Evolutionary conservation across 768 basidiomycete species (phyloP).

Genomic region (Rubroboletus satanas): DNA sequence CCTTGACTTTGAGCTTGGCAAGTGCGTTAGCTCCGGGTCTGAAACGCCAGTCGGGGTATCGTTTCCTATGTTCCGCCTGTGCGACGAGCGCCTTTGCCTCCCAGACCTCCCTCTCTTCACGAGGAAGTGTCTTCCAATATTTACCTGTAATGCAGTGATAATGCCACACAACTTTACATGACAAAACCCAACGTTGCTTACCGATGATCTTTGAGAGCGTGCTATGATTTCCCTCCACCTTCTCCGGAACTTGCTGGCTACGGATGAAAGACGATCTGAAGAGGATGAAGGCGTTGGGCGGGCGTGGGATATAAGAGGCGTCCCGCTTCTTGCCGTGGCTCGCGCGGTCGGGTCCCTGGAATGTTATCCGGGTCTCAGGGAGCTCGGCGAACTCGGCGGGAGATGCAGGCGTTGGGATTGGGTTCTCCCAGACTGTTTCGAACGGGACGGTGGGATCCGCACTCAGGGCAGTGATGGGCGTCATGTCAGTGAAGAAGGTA

Average conservation of each 20-base stretch:
- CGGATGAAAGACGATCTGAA: slow-evolving; percentile 77
- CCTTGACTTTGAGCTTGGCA: slow-evolving; percentile 37
- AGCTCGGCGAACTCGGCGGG: slow-evolving; percentile 17
- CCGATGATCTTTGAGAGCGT: slow-evolving; percentile 81
- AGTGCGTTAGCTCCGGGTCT: slow-evolving; percentile 55
- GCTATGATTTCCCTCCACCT: slow-evolving; percentile 77
- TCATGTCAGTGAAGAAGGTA: slow-evolving; percentile 63
- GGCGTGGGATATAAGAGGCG: slow-evolving; percentile 74
- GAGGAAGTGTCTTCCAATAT: slow-evolving; percentile 70
- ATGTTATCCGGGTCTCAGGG: slow-evolving; percentile 18
- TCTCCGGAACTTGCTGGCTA: slow-evolving; percentile 67
- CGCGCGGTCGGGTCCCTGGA: slow-evolving; percentile 34
- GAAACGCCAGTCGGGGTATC: slow-evolving; percentile 83
- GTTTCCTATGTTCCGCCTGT: slow-evolving; percentile 66
- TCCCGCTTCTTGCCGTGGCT: slow-evolving; percentile 63
- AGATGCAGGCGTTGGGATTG: slow-evolving; percentile 15
- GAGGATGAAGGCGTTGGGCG: slow-evolving; percentile 83
- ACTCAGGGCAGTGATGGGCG: slow-evolving; percentile 46
- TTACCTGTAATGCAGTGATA: slow-evolving; percentile 42
- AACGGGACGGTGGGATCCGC: slow-evolving; percentile 33
- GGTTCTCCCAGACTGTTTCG: slow-evolving; percentile 33
- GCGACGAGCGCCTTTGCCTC: slow-evolving; percentile 70
- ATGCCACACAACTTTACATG: not conserved
- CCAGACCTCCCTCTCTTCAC: slow-evolving; percentile 68
- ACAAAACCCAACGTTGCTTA: slow-evolving; percentile 19